A percentile compares a stretch with the other conserved stretches of the same genome.
These are phyloP conservation scores for Botryotinia convoluta DNA, from an alignment of 2,329 filamentous ascomycete genomes.

Conservation along the genomic window DNA sequence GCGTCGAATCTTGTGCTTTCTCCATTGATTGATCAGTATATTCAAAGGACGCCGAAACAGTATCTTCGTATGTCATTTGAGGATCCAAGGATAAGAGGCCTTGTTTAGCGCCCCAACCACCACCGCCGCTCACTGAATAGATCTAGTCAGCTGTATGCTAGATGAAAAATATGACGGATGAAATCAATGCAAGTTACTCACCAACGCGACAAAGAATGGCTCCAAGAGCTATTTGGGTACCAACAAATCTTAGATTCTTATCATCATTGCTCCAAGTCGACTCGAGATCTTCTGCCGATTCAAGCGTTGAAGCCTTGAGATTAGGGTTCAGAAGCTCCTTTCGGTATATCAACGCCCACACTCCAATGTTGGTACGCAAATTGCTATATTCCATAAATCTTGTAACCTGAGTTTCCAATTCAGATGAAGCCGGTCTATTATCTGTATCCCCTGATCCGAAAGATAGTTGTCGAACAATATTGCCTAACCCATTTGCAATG, in stretches of 20 bases:
- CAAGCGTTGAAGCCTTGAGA: not conserved
- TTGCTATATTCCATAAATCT: constrained; percentile 48
- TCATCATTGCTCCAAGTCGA: constrained; percentile 7
- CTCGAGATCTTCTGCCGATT: not conserved
- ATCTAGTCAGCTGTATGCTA: constrained; percentile 5
- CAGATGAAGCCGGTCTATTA: constrained; percentile 59
- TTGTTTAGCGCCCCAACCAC: constrained; percentile 79
- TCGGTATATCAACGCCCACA: constrained; percentile 72
- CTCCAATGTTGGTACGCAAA: constrained; percentile 50
- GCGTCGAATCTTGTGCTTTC: constrained; percentile 38
- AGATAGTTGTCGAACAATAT: constrained; percentile 68
- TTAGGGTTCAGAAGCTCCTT: constrained; percentile 26
- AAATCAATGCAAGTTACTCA: constrained; percentile 25
- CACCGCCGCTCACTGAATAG: constrained; percentile 68
- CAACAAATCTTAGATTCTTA: constrained; percentile 24
- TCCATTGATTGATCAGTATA: constrained; percentile 41
- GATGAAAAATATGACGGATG: constrained; percentile 18
- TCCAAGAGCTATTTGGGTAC: constrained; percentile 28
- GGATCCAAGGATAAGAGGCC: constrained; percentile 78
- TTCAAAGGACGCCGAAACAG: constrained; percentile 52
- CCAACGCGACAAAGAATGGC: constrained; percentile 35
- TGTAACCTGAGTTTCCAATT: constrained; percentile 66
- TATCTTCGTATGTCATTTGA: constrained; percentile 51
- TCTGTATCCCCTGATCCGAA: constrained; percentile 44
- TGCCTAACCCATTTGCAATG: constrained; percentile 68